Conservation (phyloP, 2,329 filamentous ascomycete species). For the Epichloe sp. region DNA sequence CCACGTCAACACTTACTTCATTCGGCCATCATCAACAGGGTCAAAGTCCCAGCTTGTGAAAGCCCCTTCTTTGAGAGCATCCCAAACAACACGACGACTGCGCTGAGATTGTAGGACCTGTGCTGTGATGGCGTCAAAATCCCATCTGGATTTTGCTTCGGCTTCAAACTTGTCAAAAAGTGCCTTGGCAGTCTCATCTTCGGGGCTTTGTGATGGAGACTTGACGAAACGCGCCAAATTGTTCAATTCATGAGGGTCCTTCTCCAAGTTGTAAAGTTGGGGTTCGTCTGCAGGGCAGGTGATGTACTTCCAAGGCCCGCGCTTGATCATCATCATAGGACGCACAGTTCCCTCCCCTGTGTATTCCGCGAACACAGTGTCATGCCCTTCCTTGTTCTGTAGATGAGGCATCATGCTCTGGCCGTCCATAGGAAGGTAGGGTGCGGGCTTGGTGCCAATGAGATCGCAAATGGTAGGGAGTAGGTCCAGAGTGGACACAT, state of each 20-base stretch:
- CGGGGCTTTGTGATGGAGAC: constrained; percentile 23
- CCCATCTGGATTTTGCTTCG: constrained; percentile 66
- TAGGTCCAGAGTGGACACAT: constrained; percentile 84
- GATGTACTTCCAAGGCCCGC: constrained; percentile 82
- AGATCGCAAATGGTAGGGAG: constrained; percentile 80
- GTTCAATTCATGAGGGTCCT: constrained; percentile 63
- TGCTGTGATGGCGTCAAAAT: constrained; percentile 64
- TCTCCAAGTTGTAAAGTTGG: constrained; percentile 68
- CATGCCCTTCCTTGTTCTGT: constrained; percentile 49
- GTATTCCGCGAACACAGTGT: constrained; percentile 91
- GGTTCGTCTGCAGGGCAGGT: constrained; percentile 73
- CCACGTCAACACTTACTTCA: constrained; percentile 38
- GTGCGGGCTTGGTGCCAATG: constrained; percentile 55
- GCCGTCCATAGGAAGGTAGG: constrained; percentile 73
- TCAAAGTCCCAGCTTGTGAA: constrained; percentile 81
- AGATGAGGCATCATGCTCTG: constrained; percentile 70
- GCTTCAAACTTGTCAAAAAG: constrained; percentile 54
- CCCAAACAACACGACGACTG: constrained; percentile 65
- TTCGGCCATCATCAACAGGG: constrained; percentile 54
- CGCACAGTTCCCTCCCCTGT: constrained; percentile 84
- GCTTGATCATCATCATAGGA: constrained; percentile 87
- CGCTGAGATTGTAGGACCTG: constrained; percentile 68
- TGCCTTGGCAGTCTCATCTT: constrained; percentile 32
- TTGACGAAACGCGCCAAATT: constrained; percentile 49
- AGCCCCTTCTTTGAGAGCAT: constrained; percentile 59